Evolutionary conservation across 2,329 filamentous ascomycete species (phyloP).

Genomic region (Fusarium coffeatum): DNA sequence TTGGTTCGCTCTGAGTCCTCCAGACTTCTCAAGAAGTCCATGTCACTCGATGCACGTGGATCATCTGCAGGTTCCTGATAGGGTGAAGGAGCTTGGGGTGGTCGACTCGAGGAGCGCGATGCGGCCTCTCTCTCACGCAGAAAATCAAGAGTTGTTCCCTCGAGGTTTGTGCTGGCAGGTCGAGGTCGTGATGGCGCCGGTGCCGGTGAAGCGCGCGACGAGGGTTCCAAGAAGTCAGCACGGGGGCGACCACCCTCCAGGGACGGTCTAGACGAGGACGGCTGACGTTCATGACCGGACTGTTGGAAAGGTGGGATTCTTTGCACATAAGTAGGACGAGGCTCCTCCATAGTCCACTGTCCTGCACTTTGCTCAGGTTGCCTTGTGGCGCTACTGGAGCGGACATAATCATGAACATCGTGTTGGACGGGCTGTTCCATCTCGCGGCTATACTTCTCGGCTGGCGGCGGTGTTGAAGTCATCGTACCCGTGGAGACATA

Average conservation of each 20-base stretch:
- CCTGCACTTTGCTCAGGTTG: conserved; percentile 37
- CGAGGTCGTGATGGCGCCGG: conserved; percentile 65
- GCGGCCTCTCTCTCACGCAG: conserved; percentile 79
- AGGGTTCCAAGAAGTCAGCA: conserved; percentile 43
- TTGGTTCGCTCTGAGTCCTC: conserved; percentile 72
- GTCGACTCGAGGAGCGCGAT: conserved; percentile 53
- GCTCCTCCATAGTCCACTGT: conserved; percentile 36
- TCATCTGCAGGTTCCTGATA: conserved; percentile 54
- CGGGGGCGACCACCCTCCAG: conserved; percentile 46
- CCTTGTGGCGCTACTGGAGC: conserved; percentile 47
- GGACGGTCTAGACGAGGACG: conserved; percentile 44
- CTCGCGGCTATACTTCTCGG: conserved; percentile 54
- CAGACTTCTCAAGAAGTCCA: conserved; percentile 83
- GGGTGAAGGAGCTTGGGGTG: conserved; percentile 54
- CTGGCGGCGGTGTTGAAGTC: conserved; percentile 70
- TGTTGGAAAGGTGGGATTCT: conserved; percentile 46
- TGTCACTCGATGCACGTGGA: conserved; percentile 69
- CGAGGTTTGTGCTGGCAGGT: conserved; percentile 84
- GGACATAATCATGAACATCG: conserved; percentile 40
- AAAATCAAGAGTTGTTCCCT: conserved; percentile 80
- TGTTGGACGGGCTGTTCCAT: conserved; percentile 32
- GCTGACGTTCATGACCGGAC: conserved; percentile 44
- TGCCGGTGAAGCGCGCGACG: conserved; percentile 49
- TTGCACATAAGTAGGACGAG: conserved; percentile 29
- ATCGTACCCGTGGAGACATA: conserved; percentile 78